Evolutionary conservation across 1,284 basidiomycete species (phyloP), one percentile per base, ranked within the genome.

Genomic region (Naganishia cerealis): DNA sequence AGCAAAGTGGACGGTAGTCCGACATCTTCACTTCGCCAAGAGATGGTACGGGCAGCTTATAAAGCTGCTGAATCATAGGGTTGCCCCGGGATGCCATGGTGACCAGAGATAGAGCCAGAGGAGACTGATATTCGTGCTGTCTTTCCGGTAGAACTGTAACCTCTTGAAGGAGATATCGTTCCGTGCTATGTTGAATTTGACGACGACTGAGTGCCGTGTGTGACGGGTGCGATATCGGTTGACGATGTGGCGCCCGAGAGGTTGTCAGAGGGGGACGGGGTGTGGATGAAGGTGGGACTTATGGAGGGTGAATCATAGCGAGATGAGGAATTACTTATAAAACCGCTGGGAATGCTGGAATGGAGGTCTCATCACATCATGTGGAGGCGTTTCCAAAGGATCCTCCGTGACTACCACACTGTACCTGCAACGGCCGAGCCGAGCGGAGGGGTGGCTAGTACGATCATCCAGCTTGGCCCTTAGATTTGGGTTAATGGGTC

Each of bases 31-130:
- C 63, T 50, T 63, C 50, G 2, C 50, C 50, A 4, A 42, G 61
- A 42, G 61, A 50, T 13, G 61, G 61, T 10, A 63, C 61, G 26
- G 61, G 61, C 50, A 63, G 21, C 39, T 53, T 15, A 38, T 63
- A 63, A 10, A 63, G 38, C 38, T 63, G 61, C 48, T 63, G 61
- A 38, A 63, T 63, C 36, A 53, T 40, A 40, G 50, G 61, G 24
- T 63, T 63, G 15, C 61, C 61, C 4, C 61, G 61, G 26, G 61
- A 40, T 1, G 61, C 61, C 61, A 63, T 63, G 38, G 24, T 63
- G 38, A 24, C 2, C 46, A 50, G 21, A 24, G 9, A 2, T 24
- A 9, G 21, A 50, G n/a, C 46, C 9, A 50, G 7, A 50, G 46
- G 46, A 50, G 21, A 24, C 15, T 21, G 21, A 8, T 50, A 24